Evolutionary conservation across 768 basidiomycete species (phyloP).

Genomic region (Asterophora parasitica): DNA sequence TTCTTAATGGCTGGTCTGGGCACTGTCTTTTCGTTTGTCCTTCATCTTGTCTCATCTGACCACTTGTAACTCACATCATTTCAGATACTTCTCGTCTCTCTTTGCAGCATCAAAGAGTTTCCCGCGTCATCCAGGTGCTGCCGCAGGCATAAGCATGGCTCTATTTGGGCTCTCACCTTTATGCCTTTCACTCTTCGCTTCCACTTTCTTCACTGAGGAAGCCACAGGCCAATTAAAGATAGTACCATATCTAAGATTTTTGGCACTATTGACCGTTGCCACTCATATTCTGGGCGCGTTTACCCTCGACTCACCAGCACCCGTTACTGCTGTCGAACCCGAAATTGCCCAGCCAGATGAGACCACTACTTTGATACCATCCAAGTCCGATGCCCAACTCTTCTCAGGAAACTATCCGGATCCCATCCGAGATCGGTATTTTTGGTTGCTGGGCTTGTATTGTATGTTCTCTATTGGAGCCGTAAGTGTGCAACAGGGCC

Average conservation of each 20-base stretch:
- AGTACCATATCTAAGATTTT: conserved; percentile 46
- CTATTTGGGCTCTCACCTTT: conserved; percentile 81
- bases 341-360: conserved; percentile 18
- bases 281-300: conserved; percentile 53
- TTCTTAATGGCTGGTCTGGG: conserved; percentile 66
- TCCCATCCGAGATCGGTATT: conserved; percentile 50
- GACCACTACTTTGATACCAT: conserved; percentile 27
- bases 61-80: conserved; percentile 1
- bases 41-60: background rate
- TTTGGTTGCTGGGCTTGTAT: conserved; percentile 59
- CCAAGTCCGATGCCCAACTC: background rate
- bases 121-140: conserved; percentile 57
- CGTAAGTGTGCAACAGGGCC: conserved; percentile 38
- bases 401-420: conserved; percentile 23
- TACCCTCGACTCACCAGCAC: conserved; percentile 25
- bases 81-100: conserved; percentile 63
- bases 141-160: conserved; percentile 63
- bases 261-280: conserved; percentile 48
- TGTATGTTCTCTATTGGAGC: conserved; percentile 57
- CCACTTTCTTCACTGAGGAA: conserved; percentile 50
- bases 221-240: conserved; percentile 41
- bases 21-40: conserved; percentile 66
- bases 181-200: conserved; percentile 62
- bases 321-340: background rate
- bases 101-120: conserved; percentile 75